phyloP scores from a whole-genome alignment of 2,329 filamentous ascomycete genomes.

The Aspergillus amoenus region DNA sequence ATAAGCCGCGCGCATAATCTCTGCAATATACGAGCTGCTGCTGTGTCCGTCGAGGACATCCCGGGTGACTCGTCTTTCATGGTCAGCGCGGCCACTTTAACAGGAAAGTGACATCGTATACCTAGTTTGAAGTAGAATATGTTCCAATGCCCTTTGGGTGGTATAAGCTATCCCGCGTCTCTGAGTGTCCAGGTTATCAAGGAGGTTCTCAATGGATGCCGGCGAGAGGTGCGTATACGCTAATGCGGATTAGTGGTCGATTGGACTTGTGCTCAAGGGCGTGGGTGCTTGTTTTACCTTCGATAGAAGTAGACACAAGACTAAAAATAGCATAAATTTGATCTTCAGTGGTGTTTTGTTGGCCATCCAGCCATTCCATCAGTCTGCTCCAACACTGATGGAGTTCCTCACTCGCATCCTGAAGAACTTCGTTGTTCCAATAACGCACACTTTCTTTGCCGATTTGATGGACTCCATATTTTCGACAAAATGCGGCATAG shows the following conservation, averaged over 20 bases:
- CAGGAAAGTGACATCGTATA: neutral
- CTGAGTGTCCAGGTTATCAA: neutral
- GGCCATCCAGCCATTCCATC: neutral
- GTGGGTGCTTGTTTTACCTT: neutral
- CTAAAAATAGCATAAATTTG: neutral
- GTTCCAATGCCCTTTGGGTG: neutral
- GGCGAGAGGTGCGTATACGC: neutral
- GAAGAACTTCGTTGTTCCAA: slow-evolving; percentile 19
- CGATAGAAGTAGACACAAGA: neutral
- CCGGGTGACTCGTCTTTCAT: neutral
- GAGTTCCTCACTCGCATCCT: neutral
- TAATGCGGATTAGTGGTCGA: neutral
- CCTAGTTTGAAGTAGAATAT: neutral
- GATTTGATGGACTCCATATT: slow-evolving; percentile 14
- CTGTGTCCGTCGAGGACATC: neutral
- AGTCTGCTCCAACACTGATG: neutral
- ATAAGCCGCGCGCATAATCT: slow-evolving; percentile 6
- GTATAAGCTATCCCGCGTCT: neutral
- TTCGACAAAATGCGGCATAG: slow-evolving; percentile 19
- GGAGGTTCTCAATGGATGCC: neutral
- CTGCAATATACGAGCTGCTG: slow-evolving; percentile 5
- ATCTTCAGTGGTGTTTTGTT: neutral
- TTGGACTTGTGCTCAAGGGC: neutral
- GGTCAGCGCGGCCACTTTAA: neutral
- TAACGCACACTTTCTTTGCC: neutral